These are phyloP conservation scores for Eucalyptus leucophloia DNA, from an alignment of 345 rosid species.

Conservation along the genomic window DNA sequence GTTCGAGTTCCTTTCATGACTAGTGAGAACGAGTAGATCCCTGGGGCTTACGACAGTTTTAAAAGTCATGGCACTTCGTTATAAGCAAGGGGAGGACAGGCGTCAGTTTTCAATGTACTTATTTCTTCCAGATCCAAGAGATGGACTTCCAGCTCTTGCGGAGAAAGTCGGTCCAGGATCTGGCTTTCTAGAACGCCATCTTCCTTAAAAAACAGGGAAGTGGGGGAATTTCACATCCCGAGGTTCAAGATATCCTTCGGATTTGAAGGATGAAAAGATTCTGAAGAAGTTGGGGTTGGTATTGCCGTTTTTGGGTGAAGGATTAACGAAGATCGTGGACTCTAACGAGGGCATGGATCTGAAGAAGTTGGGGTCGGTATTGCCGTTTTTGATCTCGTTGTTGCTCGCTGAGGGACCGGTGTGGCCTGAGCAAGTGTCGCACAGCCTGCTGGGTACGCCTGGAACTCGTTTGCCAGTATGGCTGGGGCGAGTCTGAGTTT, in stretches of 20 bases:
- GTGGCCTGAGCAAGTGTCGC: too few relatives aligned
- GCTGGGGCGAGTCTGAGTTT: too few relatives aligned
- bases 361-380: too few relatives aligned
- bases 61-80: constrained; percentile 68
- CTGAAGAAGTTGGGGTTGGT: background rate
- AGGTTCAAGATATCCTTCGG: constrained; percentile 3
- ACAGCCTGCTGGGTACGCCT: too few relatives aligned
- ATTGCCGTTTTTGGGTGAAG: background rate
- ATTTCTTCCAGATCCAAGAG: constrained; percentile 48
- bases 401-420: too few relatives aligned
- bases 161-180: background rate
- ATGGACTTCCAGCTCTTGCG: background rate
- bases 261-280: background rate
- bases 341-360: background rate
- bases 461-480: too few relatives aligned
- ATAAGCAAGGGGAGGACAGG: constrained; percentile 56
- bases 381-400: too few relatives aligned
- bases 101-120: constrained; percentile 64
- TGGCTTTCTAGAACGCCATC: background rate
- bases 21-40: constrained; percentile 43
- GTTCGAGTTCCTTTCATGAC: constrained; percentile 65
- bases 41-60: constrained; percentile 38
- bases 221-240: background rate
- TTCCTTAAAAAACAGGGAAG: background rate
- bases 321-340: constrained; percentile 1